phyloP scores from a whole-genome alignment of 2,329 filamentous ascomycete genomes.

The Plenodomus biglobosus region DNA sequence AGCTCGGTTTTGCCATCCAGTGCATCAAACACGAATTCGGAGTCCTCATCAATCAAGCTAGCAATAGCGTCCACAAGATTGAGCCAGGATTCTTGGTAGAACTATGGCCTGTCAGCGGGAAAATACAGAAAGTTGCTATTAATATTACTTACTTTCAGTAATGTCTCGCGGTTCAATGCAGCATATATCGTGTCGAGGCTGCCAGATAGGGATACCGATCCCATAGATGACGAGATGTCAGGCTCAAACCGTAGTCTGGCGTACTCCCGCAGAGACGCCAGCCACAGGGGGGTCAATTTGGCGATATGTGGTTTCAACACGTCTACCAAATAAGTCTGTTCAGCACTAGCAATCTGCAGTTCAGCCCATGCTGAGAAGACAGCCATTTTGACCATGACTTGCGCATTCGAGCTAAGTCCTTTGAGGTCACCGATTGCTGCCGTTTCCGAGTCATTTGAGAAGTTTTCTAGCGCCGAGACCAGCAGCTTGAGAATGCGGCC shows the following conservation, averaged over 20 bases:
- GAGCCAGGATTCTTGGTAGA: constrained; percentile 97
- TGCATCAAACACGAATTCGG: constrained; percentile 95
- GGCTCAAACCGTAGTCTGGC: constrained; percentile 92
- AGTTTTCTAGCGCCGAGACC: constrained; percentile 87
- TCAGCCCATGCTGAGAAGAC: constrained; percentile 98
- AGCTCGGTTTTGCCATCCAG: constrained; percentile 74
- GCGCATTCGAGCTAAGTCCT: constrained; percentile 90
- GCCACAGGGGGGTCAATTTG: constrained; percentile 87
- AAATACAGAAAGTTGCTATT: not conserved
- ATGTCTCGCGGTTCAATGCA: constrained; percentile 87
- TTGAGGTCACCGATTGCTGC: constrained; percentile 90
- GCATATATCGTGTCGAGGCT: constrained; percentile 94
- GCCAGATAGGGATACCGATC: constrained; percentile 76
- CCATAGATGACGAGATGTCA: constrained; percentile 89
- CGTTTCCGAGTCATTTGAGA: constrained; percentile 71
- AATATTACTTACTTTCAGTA: constrained; percentile 64
- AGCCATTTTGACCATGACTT: constrained; percentile 98
- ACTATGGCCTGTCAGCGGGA: constrained; percentile 49
- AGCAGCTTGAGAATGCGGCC: constrained; percentile 93
- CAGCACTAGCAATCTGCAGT: constrained; percentile 89
- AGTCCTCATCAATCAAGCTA: constrained; percentile 95
- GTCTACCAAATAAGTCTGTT: constrained; percentile 84
- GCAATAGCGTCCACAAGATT: constrained; percentile 97
- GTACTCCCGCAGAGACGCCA: constrained; percentile 90
- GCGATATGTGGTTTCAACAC: constrained; percentile 90